These are phyloP conservation scores for Zancudomyces culisetae DNA, from an alignment of 371 early-diverging fungal species.

Conservation along the genomic window DNA sequence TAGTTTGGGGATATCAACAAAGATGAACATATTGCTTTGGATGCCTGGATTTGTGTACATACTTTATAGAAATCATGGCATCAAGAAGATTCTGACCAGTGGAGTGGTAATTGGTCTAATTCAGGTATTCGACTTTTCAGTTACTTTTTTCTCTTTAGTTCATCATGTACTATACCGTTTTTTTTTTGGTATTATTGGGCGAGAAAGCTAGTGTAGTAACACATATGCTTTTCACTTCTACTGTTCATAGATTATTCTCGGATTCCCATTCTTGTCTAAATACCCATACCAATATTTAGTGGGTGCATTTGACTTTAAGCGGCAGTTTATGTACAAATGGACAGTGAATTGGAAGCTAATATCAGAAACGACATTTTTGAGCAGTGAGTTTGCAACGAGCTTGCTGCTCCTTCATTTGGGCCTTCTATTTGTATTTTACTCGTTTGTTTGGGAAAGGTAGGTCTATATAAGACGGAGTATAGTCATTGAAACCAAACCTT, in stretches of 20 bases:
- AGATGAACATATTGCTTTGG: conserved; percentile 82
- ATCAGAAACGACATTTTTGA: conserved; percentile 40
- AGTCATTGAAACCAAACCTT: too few species aligned
- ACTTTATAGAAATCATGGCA: background rate
- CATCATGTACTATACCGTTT: background rate
- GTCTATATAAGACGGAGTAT: too few species aligned
- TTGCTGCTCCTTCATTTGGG: conserved; percentile 38
- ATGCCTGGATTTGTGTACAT: conserved; percentile 42
- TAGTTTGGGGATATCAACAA: conserved; percentile 66
- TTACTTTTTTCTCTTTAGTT: background rate
- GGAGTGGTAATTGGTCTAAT: background rate
- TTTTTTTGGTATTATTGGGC: background rate
- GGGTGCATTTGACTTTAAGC: conserved; percentile 67
- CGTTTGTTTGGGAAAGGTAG: conserved; percentile 21
- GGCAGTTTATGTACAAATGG: conserved; percentile 73
- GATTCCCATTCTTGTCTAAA: conserved; percentile 44
- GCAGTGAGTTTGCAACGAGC: conserved; percentile 30
- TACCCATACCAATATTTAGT: conserved; percentile 42
- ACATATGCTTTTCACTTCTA: background rate
- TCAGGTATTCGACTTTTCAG: background rate
- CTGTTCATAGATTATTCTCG: conserved; percentile 29
- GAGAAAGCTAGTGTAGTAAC: background rate
- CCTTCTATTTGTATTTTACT: conserved; percentile 36
- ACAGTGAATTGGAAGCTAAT: conserved; percentile 90
- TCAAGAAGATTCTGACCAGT: background rate